Evolutionary conservation across 371 early-diverging fungal species (phyloP).

Genomic region (Actinomortierella ambigua): DNA sequence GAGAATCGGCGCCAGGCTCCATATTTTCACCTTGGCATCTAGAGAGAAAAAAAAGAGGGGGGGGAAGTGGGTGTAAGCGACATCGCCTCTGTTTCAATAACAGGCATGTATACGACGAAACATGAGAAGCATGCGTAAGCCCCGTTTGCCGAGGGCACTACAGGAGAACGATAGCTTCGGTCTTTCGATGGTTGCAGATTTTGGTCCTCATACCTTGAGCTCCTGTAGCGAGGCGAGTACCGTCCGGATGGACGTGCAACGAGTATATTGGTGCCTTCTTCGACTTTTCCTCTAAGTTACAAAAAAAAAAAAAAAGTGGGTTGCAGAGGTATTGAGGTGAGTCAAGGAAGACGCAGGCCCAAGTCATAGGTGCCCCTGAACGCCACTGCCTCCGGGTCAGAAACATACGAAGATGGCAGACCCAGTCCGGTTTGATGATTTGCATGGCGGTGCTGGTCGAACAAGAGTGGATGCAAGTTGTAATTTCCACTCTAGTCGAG

Average conservation of each 20-base stretch:
- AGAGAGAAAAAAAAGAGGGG: constrained; percentile 9
- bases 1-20: constrained; percentile 78
- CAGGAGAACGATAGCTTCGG: too few relatives aligned
- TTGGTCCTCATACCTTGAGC: constrained; percentile 70
- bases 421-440: constrained; percentile 60
- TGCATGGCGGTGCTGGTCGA: constrained; percentile 40
- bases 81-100: too few relatives aligned
- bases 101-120: too few relatives aligned
- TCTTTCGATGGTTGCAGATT: too few relatives aligned
- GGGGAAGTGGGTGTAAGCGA: constrained; percentile 7
- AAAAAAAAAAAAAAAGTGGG: too few relatives aligned
- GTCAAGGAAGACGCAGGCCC: neutral
- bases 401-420: constrained; percentile 40
- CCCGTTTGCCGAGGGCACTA: too few relatives aligned
- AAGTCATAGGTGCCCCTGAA: neutral
- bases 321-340: neutral
- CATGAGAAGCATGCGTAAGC: too few relatives aligned
- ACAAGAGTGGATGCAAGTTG: neutral
- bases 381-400: too few relatives aligned
- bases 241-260: constrained; percentile 84
- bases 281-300: constrained; percentile 68
- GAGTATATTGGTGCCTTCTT: constrained; percentile 85
- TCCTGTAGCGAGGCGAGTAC: constrained; percentile 85
- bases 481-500: too few relatives aligned
- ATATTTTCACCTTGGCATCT: constrained; percentile 85